Conservation (phyloP, 208 protist species). For the Leishmania amazonensis region DNA sequence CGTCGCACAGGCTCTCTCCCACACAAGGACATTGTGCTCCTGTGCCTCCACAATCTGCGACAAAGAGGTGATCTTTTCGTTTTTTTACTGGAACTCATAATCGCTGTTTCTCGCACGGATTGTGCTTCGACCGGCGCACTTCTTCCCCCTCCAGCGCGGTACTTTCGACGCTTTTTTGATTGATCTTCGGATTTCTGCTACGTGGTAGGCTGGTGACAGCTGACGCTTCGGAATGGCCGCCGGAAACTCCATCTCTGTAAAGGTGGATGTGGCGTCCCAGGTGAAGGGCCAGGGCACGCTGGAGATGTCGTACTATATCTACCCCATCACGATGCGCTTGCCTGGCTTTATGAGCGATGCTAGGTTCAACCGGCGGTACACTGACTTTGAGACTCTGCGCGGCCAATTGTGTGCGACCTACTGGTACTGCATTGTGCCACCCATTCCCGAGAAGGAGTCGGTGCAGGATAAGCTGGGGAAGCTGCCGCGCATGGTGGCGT, state of each 20-base stretch:
- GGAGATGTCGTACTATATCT: constrained; percentile 84
- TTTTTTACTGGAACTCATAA: background rate
- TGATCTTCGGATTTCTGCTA: background rate
- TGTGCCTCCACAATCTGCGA: background rate
- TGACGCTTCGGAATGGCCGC: constrained; percentile 14
- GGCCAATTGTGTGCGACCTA: constrained; percentile 60
- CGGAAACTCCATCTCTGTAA: constrained; percentile 28
- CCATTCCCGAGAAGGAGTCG: constrained; percentile 89
- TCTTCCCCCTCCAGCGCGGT: background rate
- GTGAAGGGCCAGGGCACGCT: constrained; percentile 68
- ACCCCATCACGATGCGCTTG: constrained; percentile 63
- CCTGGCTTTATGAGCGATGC: constrained; percentile 34
- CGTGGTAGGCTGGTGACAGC: background rate
- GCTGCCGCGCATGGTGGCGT: constrained; percentile 28
- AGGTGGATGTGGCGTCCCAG: constrained; percentile 41
- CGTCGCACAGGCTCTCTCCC: background rate
- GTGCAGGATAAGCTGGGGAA: constrained; percentile 70
- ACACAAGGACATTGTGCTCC: background rate
- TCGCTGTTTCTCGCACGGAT: background rate
- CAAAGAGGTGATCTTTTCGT: background rate
- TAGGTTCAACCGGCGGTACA: constrained; percentile 76
- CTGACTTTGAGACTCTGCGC: constrained; percentile 88
- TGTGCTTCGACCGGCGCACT: background rate
- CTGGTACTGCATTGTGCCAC: constrained; percentile 85
- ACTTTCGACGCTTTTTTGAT: background rate